Base-by-base conservation (phyloP, 306 rosid species). In the Quercus suber region DNA sequence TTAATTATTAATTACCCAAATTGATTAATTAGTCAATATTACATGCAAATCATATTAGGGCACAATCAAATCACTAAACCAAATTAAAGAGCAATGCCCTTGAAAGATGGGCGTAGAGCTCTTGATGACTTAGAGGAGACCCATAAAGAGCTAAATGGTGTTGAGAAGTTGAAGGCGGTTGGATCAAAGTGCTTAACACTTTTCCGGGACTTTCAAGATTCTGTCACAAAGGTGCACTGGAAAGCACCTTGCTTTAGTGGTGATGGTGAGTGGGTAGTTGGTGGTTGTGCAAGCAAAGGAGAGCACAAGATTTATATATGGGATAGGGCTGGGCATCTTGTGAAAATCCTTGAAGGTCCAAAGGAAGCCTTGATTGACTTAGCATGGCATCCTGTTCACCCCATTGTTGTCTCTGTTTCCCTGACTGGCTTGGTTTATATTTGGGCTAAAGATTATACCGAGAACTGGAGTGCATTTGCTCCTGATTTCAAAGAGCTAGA, bases 401-500 rank as follows among this genome's bases (percentile, higher is more conserved):
- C 99, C 12, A 88, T 96, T 78, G 91, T 96, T 37, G 98, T 88
- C 79, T 96, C 98, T 69, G 99, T 96, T 86, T 96, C 99, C 6
- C 59, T 91, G 88, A 85, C 91, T 64, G 98, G 99, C 73, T 71
- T 90, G 79, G 89, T 90, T 84, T 95, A 91, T 82, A 93, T 95
- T 25, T 95, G 99, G 97, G 99, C 99, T 30, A 95, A 95, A 88
- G 99, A 95, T 84, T 93, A 93, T 76, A 95, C 98, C 20, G 99
- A 95, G 90, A 93, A 91, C 76, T 93, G 98, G 99, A 95, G 99
- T 89, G 98, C 99, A 70, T 95, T 95, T 90, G 99, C 99, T 79
- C 99, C 98, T 65, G 99, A 95, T 82, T 95, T 95, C 82, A 95
- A 95, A 82, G 99, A 95, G 90, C 97, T 95, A 4, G 99, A 95